Conservation (phyloP, 768 basidiomycete genomes). For the Auriscalpium microsporum region DNA sequence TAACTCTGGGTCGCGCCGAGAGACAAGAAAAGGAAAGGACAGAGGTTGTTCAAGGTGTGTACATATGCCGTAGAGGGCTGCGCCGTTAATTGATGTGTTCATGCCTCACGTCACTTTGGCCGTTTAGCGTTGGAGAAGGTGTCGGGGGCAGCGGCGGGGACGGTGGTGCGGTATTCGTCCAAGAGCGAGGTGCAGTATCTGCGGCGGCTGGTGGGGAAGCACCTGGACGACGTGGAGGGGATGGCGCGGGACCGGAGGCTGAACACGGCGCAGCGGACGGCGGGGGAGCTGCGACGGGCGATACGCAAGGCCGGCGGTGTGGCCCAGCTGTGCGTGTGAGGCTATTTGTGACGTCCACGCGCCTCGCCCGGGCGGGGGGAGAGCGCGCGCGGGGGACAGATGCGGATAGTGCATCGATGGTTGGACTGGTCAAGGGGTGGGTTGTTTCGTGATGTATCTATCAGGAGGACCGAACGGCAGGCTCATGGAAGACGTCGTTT, state of each 20-base stretch:
- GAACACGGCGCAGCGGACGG: conserved; percentile 80
- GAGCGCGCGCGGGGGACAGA: too few species aligned
- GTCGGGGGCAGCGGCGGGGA: conserved; percentile 25
- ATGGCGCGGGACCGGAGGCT: conserved; percentile 78
- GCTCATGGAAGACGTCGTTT: neutral
- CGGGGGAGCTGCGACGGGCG: conserved; percentile 63
- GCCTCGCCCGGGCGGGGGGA: neutral
- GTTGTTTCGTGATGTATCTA: too few species aligned
- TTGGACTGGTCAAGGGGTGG: neutral
- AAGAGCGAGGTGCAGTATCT: conserved; percentile 63
- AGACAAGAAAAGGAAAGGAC: neutral
- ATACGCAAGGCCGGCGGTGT: conserved; percentile 47
- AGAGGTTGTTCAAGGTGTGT: conserved; percentile 11
- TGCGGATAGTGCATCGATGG: neutral
- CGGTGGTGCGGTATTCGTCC: conserved; percentile 48
- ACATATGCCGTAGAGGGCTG: neutral
- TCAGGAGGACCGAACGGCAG: too few species aligned
- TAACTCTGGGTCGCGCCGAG: neutral
- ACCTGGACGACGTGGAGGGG: conserved; percentile 61
- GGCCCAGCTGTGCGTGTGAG: conserved; percentile 18
- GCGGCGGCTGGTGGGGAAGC: conserved; percentile 50
- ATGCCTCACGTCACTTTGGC: conserved; percentile 1
- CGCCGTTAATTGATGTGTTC: conserved; percentile 4
- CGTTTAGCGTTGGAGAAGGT: conserved; percentile 56
- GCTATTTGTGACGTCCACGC: conserved; percentile 6